Evolutionary conservation across 768 basidiomycete species (phyloP), one percentile per base, ranked within the genome.

Genomic region (Clavulina sp.): DNA sequence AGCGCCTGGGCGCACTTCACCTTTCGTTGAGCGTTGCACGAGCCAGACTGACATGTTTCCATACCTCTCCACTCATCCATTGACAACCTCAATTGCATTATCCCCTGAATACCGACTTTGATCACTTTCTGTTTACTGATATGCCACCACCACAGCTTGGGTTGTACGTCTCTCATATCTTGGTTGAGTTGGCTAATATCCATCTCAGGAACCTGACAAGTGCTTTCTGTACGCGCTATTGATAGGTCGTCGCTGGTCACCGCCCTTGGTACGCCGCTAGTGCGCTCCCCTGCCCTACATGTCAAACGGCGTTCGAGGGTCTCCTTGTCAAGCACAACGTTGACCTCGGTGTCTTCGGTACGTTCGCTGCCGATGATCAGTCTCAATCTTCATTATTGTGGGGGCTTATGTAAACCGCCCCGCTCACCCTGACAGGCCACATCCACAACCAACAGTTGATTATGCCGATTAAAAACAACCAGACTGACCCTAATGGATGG

Each of bases 261-360:
- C 43, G 43, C 9, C 13, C 16, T 16, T 46, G 43, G 43, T 46
- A 46, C 24, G 13, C 24, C 43, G 9, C 13, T 28, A 46, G n/a
- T n/a, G n/a, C 13, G 13, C 43, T 24, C 13, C 13, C 13, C 26
- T 46, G 43, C 43, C 26, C 13, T 9, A 24, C 13, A 9, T 46
- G 43, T 26, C 13, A 46, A 46, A 46, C 13, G 26, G 62, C 62
- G 0, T 63, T 63, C 50, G 62, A 63, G 52, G 4, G 52, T 13
- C 52, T 61, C 28, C 54, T 61, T 49, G 53, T 59, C 34, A 54
- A 63, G 13, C 46, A 60, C 54, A 38, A 50, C 9, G 61, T 62
- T 33, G 59, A 60, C 41, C 26, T 46, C 13, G 36, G 13, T 21
- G 36, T 38, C 36, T 38, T 38, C 21, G 13, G 43, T 46, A 26